A percentile compares a stretch with the other conserved stretches of the same genome.
phyloP scores from a whole-genome alignment of 495 filamentous ascomycete species.

The Aspergillus heteromorphus region DNA sequence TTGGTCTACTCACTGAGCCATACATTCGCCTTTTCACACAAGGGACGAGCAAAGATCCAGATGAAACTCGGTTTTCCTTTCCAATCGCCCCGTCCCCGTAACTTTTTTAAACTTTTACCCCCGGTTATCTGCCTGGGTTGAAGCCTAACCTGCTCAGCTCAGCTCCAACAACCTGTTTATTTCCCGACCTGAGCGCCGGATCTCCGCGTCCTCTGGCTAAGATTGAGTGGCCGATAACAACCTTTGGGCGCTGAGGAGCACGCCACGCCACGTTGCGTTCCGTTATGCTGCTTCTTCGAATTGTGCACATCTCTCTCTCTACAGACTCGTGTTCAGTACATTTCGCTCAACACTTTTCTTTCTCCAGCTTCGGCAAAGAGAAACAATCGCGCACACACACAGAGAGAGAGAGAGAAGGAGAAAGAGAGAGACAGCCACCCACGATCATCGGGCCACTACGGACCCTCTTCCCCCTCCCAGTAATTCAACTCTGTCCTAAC shows the following conservation, averaged over 20 bases:
- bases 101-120: background rate
- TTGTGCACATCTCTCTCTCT: background rate
- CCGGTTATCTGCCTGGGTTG: background rate
- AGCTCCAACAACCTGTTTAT: background rate
- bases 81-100: background rate
- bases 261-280: conserved; percentile 17
- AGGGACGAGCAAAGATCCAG: background rate
- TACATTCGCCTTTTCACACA: background rate
- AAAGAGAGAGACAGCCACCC: background rate
- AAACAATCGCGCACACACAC: background rate
- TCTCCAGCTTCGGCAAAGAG: background rate
- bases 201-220: conserved; percentile 15
- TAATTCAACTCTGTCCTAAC: too few species aligned
- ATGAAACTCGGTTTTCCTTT: background rate
- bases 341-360: background rate
- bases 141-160: background rate
- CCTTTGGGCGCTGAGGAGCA: conserved; percentile 14
- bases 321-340: background rate
- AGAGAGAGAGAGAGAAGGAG: too few species aligned
- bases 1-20: background rate
- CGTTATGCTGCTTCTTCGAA: background rate
- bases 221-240: conserved; percentile 1
- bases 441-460: background rate
- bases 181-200: conserved; percentile 5
- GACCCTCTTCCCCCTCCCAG: too few species aligned